Evolutionary conservation across 306 rosid genomes (phyloP).

Genomic region (Malus sieversii): DNA sequence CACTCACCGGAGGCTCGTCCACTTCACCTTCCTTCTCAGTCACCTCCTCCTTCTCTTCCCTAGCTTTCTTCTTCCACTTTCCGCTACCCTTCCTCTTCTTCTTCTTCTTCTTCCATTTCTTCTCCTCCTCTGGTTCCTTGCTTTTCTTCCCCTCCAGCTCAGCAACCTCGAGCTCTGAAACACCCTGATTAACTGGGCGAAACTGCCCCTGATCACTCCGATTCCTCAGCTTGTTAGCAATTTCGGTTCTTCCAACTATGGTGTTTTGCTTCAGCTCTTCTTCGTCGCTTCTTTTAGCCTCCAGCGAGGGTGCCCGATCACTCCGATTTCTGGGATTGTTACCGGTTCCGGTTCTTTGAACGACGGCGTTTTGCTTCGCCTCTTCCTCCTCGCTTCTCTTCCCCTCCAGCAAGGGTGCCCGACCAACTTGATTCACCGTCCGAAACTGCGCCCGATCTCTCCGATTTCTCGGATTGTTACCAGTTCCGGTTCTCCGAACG

Average conservation of each 20-base stretch:
- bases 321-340: neutral
- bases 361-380: neutral
- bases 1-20: neutral
- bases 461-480: neutral
- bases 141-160: neutral
- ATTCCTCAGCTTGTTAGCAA: neutral
- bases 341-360: neutral
- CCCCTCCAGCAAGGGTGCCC: neutral
- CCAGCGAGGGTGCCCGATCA: neutral
- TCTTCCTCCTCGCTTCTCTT: neutral
- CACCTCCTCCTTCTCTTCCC: neutral
- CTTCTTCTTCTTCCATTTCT: neutral
- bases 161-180: neutral
- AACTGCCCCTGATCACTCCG: neutral
- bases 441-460: neutral
- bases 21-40: neutral
- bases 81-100: neutral
- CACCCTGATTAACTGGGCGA: neutral
- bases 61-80: neutral
- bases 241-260: neutral
- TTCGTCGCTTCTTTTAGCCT: neutral
- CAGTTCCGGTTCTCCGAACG: neutral
- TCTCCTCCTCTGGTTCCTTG: conserved; percentile 1
- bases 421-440: neutral
- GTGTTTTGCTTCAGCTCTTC: neutral